Conservation (phyloP, 768 basidiomycete genomes). For the Tricholoma hemisulphureum region DNA sequence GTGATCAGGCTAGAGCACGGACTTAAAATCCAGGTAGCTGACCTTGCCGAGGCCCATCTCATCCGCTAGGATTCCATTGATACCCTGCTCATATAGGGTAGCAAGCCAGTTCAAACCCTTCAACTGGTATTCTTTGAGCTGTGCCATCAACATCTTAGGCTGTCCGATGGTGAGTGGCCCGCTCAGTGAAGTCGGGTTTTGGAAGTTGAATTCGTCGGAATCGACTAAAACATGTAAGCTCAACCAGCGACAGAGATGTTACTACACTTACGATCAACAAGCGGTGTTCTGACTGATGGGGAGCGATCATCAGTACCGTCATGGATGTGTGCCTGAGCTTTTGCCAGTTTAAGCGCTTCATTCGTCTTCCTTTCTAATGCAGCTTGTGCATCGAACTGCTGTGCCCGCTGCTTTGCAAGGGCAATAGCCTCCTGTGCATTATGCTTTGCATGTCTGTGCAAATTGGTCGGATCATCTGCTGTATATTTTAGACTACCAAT, state of each 20-base stretch:
- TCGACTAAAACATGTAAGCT: slow-evolving; percentile 56
- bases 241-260: not conserved
- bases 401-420: slow-evolving; percentile 74
- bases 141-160: slow-evolving; percentile 94
- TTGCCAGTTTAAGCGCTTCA: slow-evolving; percentile 69
- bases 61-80: slow-evolving; percentile 98
- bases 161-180: slow-evolving; percentile 85
- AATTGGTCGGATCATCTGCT: slow-evolving; percentile 83
- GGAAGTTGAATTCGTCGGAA: slow-evolving; percentile 97
- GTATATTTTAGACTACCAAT: slow-evolving; percentile 5
- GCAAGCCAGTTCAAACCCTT: slow-evolving; percentile 98
- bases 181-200: slow-evolving; percentile 90
- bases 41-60: slow-evolving; percentile 97
- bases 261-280: slow-evolving; percentile 67
- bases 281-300: slow-evolving; percentile 37
- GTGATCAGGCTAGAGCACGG: slow-evolving; percentile 2
- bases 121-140: slow-evolving; percentile 96
- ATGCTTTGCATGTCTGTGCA: slow-evolving; percentile 78
- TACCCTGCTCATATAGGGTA: slow-evolving; percentile 97
- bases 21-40: slow-evolving; percentile 4
- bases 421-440: slow-evolving; percentile 90
- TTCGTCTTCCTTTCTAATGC: slow-evolving; percentile 79
- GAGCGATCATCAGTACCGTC: slow-evolving; percentile 45
- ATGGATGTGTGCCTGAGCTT: slow-evolving; percentile 47
- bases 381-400: slow-evolving; percentile 83